Percentiles rank a stretch among this genome's conserved stretches.
Conservation (phyloP, 208 protist species). For the Leishmania guyanensis region DNA sequence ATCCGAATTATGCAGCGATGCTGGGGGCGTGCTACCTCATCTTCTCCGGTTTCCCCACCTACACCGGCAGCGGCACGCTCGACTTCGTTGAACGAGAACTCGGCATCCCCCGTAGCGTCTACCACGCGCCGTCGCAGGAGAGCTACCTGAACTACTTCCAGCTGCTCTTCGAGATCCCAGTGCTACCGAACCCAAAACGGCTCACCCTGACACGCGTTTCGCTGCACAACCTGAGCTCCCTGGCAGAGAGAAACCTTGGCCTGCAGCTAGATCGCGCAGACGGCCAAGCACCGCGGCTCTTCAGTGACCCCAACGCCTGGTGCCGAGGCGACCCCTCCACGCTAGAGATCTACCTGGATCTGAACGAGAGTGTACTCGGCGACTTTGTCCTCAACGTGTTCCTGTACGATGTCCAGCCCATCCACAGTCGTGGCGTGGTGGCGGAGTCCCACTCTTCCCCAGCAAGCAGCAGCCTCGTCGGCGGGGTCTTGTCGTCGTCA, state of each 20-base stretch:
- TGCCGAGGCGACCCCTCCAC: slow-evolving; percentile 30
- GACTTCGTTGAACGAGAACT: slow-evolving; percentile 67
- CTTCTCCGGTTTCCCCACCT: slow-evolving; percentile 62
- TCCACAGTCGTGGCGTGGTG: not conserved
- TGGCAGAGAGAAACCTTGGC: slow-evolving; percentile 47
- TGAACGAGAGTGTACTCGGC: slow-evolving; percentile 64
- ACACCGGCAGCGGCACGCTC: slow-evolving; percentile 51
- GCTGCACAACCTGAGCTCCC: slow-evolving; percentile 59
- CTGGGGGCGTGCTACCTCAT: slow-evolving; percentile 75
- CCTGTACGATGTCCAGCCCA: slow-evolving; percentile 42
- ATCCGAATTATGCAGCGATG: slow-evolving; percentile 82
- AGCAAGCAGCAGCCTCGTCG: not conserved
- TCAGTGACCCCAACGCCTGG: slow-evolving; percentile 68
- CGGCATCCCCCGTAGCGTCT: slow-evolving; percentile 51
- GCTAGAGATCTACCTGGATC: slow-evolving; percentile 50
- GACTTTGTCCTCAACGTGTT: slow-evolving; percentile 72
- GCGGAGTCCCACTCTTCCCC: not conserved
- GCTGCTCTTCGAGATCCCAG: slow-evolving; percentile 74
- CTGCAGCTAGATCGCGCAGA: slow-evolving; percentile 57
- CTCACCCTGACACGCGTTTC: slow-evolving; percentile 52
- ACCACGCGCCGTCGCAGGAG: slow-evolving; percentile 71
- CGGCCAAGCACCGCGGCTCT: slow-evolving; percentile 33
- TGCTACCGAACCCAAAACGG: slow-evolving; percentile 64
- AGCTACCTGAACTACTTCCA: slow-evolving; percentile 86
- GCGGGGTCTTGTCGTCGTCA: not conserved